Evolutionary conservation across 257 asterid genomes (phyloP), one percentile per base, ranked within the genome.

Genomic region (Nicotiana knightiana): DNA sequence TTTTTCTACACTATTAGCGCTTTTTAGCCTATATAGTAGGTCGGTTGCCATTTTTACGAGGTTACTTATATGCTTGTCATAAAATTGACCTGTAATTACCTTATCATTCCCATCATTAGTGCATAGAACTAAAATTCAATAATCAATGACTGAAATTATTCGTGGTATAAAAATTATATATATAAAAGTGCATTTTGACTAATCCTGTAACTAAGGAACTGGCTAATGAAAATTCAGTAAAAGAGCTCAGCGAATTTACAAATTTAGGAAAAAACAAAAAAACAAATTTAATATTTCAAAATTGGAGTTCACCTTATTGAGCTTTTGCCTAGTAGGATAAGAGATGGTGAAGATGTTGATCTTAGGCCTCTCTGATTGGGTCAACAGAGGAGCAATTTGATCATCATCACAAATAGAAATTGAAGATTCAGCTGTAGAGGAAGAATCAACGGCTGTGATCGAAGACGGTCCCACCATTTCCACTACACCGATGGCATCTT

Each of bases 301-400:
- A 17, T 6, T 4, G 16, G 54, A 32, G 59, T 11, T 35, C 24
- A 85, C 90, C 88, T 81, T 81, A 71, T 63, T 62, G 48, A 84
- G 85, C 67, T 75, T 83, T 79, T 84, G 81, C 35, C 39, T 73
- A 53, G 62, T 65, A 26, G 85, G 83, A 58, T 81, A 85, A 66
- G 90, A 48, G 28, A 86, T 53, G 70, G 88, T 77, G 85, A 87
- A 87, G 83, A 87, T 87, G 73, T 87, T 87, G 87, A 85, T 83
- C 75, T 85, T 87, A 2, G 88, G 86, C 48, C 85, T 83, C 76
- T 83, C 87, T 18, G 88, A 59, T 64, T 85, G 86, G 63, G 39
- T 26, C 48, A 87, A 67, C 21, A 87, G 85, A 51, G 90, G 90
- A 53, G 83, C 55, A 37, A 73, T 81, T 62, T 85, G 86, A 39